Base-by-base conservation (phyloP, 805 yeast species). In the Myxozyma kluyveri region DNA sequence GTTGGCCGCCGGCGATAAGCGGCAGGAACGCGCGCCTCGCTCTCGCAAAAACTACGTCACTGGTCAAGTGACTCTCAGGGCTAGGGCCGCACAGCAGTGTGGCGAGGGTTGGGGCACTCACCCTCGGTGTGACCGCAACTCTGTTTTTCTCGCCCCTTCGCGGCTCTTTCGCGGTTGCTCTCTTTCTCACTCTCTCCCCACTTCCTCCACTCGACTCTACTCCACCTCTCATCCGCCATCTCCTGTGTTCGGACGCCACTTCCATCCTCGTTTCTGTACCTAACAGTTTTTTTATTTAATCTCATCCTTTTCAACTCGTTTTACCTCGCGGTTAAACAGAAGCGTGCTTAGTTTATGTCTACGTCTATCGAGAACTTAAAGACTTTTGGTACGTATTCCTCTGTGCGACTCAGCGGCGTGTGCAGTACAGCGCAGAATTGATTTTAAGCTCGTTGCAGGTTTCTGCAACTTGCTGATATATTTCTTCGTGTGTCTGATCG, bases 281-380 rank as follows among this genome's bases (percentile, higher is more conserved):
- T n/a, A n/a, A n/a, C n/a, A n/a, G n/a, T n/a, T n/a, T 9, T 29
- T 29, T 29, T 14, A 9, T 14, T 9, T 29, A 29, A 9, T 29
- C 14, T 29, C 14, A 9, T 29, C 14, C 14, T 29, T 29, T 29
- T 14, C 33, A 9, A 14, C 33, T 29, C 33, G 43, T 41, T 43
- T n/a, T 53, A 24, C 53, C 50, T 21, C 33, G 36, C 42, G 45
- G 52, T 45, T 36, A 41, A 49, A 48, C 46, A 43, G 22, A 2
- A 19, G 12, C 47, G 44, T 46, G 35, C 37, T 45, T 45, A 69
- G 68, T 71, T 71, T 71, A 72, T 72, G 75, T 71, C 76, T 66
- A 64, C 90, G 77, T 88, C 96, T 75, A 87, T 91, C 81, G 95
- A 91, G 79, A 72, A 73, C 65, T 69, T 73, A 66, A 73, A 72